phyloP scores from a whole-genome alignment of 345 rosid genomes.

The Microcos paniculata region DNA sequence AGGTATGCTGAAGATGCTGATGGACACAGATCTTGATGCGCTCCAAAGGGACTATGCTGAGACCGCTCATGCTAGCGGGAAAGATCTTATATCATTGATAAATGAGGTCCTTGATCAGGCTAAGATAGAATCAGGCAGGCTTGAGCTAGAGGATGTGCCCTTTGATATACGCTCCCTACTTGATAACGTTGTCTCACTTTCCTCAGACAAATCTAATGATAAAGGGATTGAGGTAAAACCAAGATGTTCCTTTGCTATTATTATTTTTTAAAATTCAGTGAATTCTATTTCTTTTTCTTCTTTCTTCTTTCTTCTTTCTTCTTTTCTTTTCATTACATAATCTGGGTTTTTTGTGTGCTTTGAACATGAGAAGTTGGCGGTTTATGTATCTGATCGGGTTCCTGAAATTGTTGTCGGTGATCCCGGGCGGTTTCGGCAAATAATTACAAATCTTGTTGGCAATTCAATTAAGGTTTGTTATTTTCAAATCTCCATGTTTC shows the following conservation, averaged over 20 bases:
- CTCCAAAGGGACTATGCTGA: slow-evolving; percentile 74
- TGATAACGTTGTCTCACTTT: slow-evolving; percentile 72
- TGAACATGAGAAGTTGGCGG: slow-evolving; percentile 63
- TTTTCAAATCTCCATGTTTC: slow-evolving; percentile 6
- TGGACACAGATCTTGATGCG: slow-evolving; percentile 83
- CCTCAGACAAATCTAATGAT: slow-evolving; percentile 67
- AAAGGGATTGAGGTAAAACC: slow-evolving; percentile 77
- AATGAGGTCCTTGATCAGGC: slow-evolving; percentile 97
- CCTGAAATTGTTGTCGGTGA: slow-evolving; percentile 87
- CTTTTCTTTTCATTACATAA: slow-evolving; percentile 8
- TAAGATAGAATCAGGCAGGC: slow-evolving; percentile 97
- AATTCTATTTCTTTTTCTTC: neutral
- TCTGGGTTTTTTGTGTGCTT: slow-evolving; percentile 20
- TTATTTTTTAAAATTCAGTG: neutral
- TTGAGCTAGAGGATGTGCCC: slow-evolving; percentile 83
- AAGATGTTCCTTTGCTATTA: neutral
- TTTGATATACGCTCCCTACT: slow-evolving; percentile 73
- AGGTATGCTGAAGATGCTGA: slow-evolving; percentile 96
- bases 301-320: slow-evolving; percentile 8
- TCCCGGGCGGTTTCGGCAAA: slow-evolving; percentile 82
- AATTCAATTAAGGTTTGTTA: slow-evolving; percentile 86
- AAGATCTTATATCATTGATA: slow-evolving; percentile 76
- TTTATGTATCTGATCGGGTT: slow-evolving; percentile 76
- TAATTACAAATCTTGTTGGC: slow-evolving; percentile 91
- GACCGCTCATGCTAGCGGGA: slow-evolving; percentile 91